phyloP scores from a whole-genome alignment of 495 filamentous ascomycete species.

The Articulospora tetracladia region DNA sequence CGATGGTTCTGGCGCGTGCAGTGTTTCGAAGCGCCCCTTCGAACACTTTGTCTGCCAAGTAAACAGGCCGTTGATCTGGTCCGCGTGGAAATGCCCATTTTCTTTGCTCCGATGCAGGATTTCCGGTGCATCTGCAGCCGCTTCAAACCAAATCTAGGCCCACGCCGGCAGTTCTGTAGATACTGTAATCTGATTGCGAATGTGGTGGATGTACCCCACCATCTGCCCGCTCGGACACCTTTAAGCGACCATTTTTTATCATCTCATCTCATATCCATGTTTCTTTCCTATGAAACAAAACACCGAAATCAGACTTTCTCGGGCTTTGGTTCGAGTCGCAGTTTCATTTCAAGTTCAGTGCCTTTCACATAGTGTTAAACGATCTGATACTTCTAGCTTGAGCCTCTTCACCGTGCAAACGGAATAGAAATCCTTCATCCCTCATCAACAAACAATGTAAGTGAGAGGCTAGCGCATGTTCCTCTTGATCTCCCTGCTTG shows the following conservation, averaged over 20 bases:
- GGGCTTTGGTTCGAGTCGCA: not conserved
- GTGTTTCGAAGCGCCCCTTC: slow-evolving; percentile 5
- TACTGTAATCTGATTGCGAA: too few relatives aligned
- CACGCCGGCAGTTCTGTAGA: too few relatives aligned
- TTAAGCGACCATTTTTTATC: too few relatives aligned
- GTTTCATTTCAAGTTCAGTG: not conserved
- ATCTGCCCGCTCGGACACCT: too few relatives aligned
- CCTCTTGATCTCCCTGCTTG: not conserved
- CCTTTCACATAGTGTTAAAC: too few relatives aligned
- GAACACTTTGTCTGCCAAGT: slow-evolving; percentile 8
- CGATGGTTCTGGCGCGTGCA: slow-evolving; percentile 3
- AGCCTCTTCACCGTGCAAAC: too few relatives aligned
- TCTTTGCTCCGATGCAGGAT: not conserved
- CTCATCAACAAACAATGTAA: not conserved
- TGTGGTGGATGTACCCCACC: too few relatives aligned
- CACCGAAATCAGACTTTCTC: not conserved
- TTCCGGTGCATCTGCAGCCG: not conserved
- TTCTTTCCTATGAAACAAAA: not conserved
- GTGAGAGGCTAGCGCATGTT: not conserved
- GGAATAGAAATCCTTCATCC: too few relatives aligned
- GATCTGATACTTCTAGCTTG: too few relatives aligned
- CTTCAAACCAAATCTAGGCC: too few relatives aligned
- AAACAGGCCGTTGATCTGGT: slow-evolving; percentile 1
- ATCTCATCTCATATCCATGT: not conserved
- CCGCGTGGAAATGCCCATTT: not conserved